These are phyloP conservation scores for Panicum hallii DNA, from an alignment of 202 grass and related monocot genomes.

Conservation along the genomic window DNA sequence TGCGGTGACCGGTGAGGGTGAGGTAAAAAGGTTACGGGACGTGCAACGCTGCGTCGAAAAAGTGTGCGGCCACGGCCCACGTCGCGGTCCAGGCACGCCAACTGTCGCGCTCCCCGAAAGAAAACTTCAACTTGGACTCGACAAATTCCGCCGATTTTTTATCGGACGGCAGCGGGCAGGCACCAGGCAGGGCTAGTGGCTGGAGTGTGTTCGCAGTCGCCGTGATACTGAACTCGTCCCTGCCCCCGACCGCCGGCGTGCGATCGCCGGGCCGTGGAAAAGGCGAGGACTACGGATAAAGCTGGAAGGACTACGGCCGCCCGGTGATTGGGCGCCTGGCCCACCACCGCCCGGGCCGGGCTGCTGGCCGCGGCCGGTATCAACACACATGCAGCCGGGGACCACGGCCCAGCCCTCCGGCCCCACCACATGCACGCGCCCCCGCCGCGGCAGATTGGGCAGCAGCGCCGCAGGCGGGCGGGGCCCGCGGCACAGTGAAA, in stretches of 20 bases:
- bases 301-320: constrained; percentile 8
- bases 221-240: neutral
- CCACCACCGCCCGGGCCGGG: neutral
- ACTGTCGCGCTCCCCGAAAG: neutral
- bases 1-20: too few species aligned
- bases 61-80: neutral
- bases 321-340: neutral
- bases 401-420: constrained; percentile 9
- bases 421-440: constrained; percentile 44
- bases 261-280: neutral
- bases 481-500: constrained; percentile 14
- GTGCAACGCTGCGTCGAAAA: neutral
- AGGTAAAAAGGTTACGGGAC: neutral
- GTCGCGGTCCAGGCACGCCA: neutral
- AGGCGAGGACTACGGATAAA: constrained; percentile 12
- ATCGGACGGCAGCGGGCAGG: neutral
- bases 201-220: neutral
- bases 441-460: constrained; percentile 11
- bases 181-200: neutral
- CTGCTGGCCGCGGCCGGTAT: constrained; percentile 45
- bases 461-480: neutral
- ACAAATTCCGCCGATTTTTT: neutral
- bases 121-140: neutral
- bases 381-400: constrained; percentile 54
- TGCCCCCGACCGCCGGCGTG: neutral